Evolutionary conservation across 257 asterid species (phyloP).

Genomic region (Primulina tabacum): DNA sequence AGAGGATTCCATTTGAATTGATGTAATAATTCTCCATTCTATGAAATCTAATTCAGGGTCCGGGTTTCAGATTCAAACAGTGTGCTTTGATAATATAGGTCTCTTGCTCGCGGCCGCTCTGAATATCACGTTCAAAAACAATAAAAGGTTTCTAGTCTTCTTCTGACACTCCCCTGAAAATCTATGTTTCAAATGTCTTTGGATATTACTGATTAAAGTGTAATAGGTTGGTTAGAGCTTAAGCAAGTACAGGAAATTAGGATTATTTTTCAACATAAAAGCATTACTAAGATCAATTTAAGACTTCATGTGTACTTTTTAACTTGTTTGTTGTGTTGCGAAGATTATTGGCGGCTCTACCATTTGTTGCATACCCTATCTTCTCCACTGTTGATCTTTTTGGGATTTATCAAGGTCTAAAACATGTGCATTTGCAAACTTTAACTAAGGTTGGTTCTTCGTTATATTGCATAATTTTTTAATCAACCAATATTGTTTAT

Average conservation of each 20-base stretch:
- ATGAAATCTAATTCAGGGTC: slow-evolving; percentile 27
- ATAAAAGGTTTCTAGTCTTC: slow-evolving; percentile 54
- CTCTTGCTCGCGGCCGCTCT: slow-evolving; percentile 79
- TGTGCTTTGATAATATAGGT: slow-evolving; percentile 93
- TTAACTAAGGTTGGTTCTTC: slow-evolving; percentile 71
- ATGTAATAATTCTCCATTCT: slow-evolving; percentile 2
- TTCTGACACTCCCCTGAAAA: background rate
- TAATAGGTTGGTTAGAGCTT: background rate
- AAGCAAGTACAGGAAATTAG: background rate
- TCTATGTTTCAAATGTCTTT: background rate
- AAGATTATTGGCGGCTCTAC: slow-evolving; percentile 77
- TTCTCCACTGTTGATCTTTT: slow-evolving; percentile 75
- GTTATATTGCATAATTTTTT: slow-evolving; percentile 3
- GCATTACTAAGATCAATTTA: background rate
- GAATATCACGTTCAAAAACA: slow-evolving; percentile 56
- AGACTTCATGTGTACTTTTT: slow-evolving; percentile 26
- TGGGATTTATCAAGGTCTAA: slow-evolving; percentile 88
- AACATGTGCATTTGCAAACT: slow-evolving; percentile 93
- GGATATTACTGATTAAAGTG: background rate
- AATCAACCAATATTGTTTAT: slow-evolving; percentile 5
- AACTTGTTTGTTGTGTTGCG: slow-evolving; percentile 25
- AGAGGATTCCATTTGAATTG: background rate
- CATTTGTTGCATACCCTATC: slow-evolving; percentile 75
- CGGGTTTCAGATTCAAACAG: slow-evolving; percentile 80
- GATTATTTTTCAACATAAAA: background rate